Base-by-base conservation (phyloP, 768 basidiomycete genomes). In the Phlebiopsis flavidoalba region DNA sequence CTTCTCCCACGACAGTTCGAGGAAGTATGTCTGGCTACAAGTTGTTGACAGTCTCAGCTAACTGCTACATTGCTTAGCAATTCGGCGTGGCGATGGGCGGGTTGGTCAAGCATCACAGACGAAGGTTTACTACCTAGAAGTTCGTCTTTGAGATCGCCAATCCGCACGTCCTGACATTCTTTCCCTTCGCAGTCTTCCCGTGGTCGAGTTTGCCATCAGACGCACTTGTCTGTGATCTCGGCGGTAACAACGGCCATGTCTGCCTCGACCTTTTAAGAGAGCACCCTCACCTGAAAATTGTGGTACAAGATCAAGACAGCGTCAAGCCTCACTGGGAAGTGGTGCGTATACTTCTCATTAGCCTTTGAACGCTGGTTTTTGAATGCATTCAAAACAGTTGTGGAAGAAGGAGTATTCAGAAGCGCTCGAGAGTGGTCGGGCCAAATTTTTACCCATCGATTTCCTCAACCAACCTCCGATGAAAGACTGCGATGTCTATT, bases 201-300 rank as follows among this genome's bases (percentile, higher is more conserved):
- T 77, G 75, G 53, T 60, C 59, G 11, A 64, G 64, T 24, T 66
- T 67, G 12, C 60, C 66, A 2, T 21, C n/a, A 5, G 60, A 47
- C 51, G 66, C 72, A 0, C 67, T 67, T 5, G 57, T 75, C 7
- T 72, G 74, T 19, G 75, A 76, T 50, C 65, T 76, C 5, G 75
- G 74, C 10, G 74, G 74, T 48, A 69, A 74, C 7, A 67, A 73
- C n/a, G 75, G 75, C 7, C 62, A 68, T 10, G 68, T 71, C 33
- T 65, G 70, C 21, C 57, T 77, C 15, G 66, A 69, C 1, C 66
- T 77, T 2, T 65, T 66, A 1, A 67, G 69, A 33, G 65, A 26
- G 24, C 63, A 72, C 56, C 67, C 72, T 19, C 54, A 73, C 26
- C 15, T 76, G 17, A 66, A 68, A 45, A 61, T 75, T 7, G 69